A percentile compares a stretch with the other conserved stretches of the same genome.
These are phyloP conservation scores for Musa itinerans DNA, from an alignment of 176 grass and related monocot genomes.

Conservation along the genomic window DNA sequence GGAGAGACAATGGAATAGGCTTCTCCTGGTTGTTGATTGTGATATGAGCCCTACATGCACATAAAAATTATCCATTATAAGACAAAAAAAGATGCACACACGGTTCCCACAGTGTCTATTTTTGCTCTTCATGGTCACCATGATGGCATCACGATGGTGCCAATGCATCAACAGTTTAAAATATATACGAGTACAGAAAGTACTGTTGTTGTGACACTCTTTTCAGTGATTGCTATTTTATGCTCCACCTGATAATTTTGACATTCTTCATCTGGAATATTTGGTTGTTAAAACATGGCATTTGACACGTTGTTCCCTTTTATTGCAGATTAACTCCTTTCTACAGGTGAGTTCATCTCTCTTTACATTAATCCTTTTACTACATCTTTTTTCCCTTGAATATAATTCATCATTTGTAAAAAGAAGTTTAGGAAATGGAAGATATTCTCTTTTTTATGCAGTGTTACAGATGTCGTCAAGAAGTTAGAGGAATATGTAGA, in stretches of 20 bases:
- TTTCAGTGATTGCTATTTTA: neutral
- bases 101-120: too few species aligned
- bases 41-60: too few species aligned
- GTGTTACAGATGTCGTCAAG: conserved; percentile 47
- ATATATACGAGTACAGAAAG: too few species aligned
- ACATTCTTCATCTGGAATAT: neutral
- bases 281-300: neutral
- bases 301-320: conserved; percentile 12
- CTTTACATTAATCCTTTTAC: neutral
- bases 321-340: conserved; percentile 90
- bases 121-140: too few species aligned
- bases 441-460: conserved; percentile 31
- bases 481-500: conserved; percentile 69
- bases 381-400: conserved; percentile 2
- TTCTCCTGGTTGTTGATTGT: too few species aligned
- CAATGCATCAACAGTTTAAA: too few species aligned
- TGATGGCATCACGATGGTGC: too few species aligned
- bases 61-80: too few species aligned
- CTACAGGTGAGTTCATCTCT: conserved; percentile 51
- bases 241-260: neutral
- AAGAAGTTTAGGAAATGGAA: neutral
- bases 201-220: neutral
- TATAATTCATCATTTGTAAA: too few species aligned
- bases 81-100: too few species aligned
- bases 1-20: too few species aligned